These are phyloP conservation scores for Taphrina betulina DNA, from an alignment of 1,139 yeast genomes.

Conservation along the genomic window DNA sequence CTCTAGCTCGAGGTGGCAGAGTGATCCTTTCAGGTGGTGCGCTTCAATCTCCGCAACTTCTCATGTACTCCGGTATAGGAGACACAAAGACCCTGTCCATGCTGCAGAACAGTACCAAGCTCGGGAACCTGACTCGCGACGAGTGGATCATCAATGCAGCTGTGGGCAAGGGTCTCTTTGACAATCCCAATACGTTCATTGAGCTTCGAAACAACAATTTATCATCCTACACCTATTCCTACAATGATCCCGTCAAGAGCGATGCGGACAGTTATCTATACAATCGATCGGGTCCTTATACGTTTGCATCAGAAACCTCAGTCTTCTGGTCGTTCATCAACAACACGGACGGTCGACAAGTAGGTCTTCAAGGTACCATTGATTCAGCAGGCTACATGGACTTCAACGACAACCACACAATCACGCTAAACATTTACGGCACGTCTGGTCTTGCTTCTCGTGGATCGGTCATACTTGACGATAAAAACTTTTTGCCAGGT, in stretches of 20 bases:
- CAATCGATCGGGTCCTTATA: conserved; percentile 14
- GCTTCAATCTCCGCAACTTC: conserved; percentile 1
- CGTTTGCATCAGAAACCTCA: conserved; percentile 7
- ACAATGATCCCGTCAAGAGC: neutral
- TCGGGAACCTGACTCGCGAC: neutral
- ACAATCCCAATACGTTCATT: conserved; percentile 17
- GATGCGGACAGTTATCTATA: conserved; percentile 3
- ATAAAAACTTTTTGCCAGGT: neutral
- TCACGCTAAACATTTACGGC: conserved; percentile 8
- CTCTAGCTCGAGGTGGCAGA: neutral
- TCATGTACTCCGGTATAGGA: conserved; percentile 13
- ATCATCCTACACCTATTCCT: conserved; percentile 9
- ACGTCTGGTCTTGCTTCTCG: conserved; percentile 2
- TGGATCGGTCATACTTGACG: conserved; percentile 1
- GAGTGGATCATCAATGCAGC: conserved; percentile 15
- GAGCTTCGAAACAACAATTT: neutral
- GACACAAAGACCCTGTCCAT: neutral
- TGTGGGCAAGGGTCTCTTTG: conserved; percentile 1
- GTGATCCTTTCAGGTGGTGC: conserved; percentile 11
- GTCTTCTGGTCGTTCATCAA: conserved; percentile 1
- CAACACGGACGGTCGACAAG: neutral
- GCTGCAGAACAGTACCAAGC: neutral
- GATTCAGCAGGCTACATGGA: conserved; percentile 6
- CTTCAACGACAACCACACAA: conserved; percentile 2
- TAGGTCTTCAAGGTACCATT: conserved; percentile 10